Base-by-base conservation (phyloP, 371 early-diverging fungal species). In the Apophysomyces ossiformis region DNA sequence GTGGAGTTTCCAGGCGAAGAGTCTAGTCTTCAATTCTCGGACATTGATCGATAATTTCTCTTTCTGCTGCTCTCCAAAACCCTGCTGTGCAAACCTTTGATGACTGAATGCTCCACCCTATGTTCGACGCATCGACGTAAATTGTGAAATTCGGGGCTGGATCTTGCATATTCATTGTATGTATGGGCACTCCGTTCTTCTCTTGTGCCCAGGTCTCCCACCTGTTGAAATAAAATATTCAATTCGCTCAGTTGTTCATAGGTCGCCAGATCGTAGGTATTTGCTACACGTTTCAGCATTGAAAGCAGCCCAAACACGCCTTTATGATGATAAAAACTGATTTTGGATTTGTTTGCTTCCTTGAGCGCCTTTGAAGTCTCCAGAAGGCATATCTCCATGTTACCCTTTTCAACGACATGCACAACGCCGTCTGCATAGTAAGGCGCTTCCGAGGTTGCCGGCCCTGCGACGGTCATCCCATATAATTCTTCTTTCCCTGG, bases 211-310 rank as follows among this genome's bases (percentile, higher is more conserved):
- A 26, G 26, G 26, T 26, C 26, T 26, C 26, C 26, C 37, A 43
- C 64, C 43, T 64, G 64, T 21, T 64, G 37, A 11, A 68, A 68
- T 11, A 56, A 8, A 18, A 63, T 58, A 21, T 56, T 63, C 32
- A 69, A 37, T 11, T 65, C 60, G 32, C 21, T 60, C 35, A 69
- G 62, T 37, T 62, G 16, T 54, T 66, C 63, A 62, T 59, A 63
- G 16, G 57, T 63, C 15, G 50, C 70, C 16, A 36, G 37, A 16
- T 60, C 41, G 12, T 61, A 72, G 37, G 37, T 62, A 39, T 65
- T 45, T 41, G 66, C 72, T 18, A 63, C 60, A 18, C 59, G 64
- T 61, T 64, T 68, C 15, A 72, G n/a, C 66, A 72, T 63, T 15
- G 60, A 58, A 15, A 69, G 45, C 7, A 66, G 41, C 32, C 67